phyloP scores from a whole-genome alignment of 108 stramenopile genomes.

The Parietichytrium sp. region DNA sequence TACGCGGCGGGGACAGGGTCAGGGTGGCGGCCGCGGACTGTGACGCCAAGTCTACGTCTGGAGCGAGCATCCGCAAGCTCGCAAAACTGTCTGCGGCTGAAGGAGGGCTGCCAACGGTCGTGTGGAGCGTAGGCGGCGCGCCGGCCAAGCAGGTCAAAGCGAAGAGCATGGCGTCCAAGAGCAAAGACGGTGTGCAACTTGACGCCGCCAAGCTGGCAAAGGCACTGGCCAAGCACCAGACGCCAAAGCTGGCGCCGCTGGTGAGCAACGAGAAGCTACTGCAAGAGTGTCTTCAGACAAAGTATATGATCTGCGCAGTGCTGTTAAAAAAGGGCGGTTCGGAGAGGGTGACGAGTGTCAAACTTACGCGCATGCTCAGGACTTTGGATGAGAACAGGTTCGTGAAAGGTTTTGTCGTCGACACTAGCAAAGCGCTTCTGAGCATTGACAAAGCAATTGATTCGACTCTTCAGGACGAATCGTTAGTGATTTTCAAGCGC shows the following conservation, averaged over 20 bases:
- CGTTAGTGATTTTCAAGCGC: neutral
- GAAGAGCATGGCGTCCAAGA: neutral
- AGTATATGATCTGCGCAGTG: neutral
- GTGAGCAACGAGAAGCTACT: neutral
- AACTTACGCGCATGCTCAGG: neutral
- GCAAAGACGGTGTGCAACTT: neutral
- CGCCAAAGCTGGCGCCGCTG: neutral
- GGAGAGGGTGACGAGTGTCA: neutral
- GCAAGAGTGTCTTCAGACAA: slow-evolving; percentile 10
- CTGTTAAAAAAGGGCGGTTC: slow-evolving; percentile 17
- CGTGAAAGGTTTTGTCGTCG: neutral
- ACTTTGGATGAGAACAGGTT: neutral
- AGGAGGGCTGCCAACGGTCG: neutral
- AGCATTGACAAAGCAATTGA: neutral
- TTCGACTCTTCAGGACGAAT: neutral
- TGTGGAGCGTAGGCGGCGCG: neutral
- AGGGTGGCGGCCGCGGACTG: neutral
- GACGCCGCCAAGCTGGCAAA: slow-evolving; percentile 1
- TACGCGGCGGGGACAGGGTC: neutral
- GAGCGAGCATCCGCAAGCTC: neutral
- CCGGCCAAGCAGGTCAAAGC: slow-evolving; percentile 27
- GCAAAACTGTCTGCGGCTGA: neutral
- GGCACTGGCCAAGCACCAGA: neutral
- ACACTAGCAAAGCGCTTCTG: neutral
- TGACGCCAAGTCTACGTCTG: neutral